Percentiles rank a stretch among this genome's conserved stretches.
These are phyloP conservation scores for Nasturtium officinale DNA, from an alignment of 345 rosid genomes.

Conservation along the genomic window DNA sequence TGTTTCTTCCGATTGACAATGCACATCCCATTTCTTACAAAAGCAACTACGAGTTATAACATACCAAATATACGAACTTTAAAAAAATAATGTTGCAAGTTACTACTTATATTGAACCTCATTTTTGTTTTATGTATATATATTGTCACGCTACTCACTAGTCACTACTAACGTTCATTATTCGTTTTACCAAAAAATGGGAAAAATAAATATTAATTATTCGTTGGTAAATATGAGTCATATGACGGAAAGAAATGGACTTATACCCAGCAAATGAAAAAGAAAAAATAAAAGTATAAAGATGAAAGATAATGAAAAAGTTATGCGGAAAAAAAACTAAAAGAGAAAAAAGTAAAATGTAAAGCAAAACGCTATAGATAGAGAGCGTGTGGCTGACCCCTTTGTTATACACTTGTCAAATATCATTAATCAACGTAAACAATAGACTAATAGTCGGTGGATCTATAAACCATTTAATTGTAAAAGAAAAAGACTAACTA, in stretches of 20 bases:
- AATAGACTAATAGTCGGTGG: conserved; percentile 37
- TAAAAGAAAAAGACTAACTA: too few species aligned
- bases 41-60: background rate
- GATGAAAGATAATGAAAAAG: conserved; percentile 29
- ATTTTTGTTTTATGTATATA: background rate
- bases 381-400: conserved; percentile 39
- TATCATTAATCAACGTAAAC: conserved; percentile 22
- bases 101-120: background rate
- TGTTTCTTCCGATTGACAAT: conserved; percentile 30
- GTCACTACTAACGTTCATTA: background rate
- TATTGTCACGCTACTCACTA: background rate
- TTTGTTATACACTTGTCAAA: background rate
- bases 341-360: conserved; percentile 1
- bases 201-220: too few species aligned
- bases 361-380: conserved; percentile 9
- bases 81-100: background rate
- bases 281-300: conserved; percentile 14
- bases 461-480: background rate
- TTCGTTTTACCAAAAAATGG: background rate
- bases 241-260: background rate
- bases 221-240: too few species aligned
- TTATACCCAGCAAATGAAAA: conserved; percentile 1
- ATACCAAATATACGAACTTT: background rate
- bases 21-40: background rate
- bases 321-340: background rate